Conservation (phyloP, 139 green algal species). For the Chlamydomonas schloesseri region DNA sequence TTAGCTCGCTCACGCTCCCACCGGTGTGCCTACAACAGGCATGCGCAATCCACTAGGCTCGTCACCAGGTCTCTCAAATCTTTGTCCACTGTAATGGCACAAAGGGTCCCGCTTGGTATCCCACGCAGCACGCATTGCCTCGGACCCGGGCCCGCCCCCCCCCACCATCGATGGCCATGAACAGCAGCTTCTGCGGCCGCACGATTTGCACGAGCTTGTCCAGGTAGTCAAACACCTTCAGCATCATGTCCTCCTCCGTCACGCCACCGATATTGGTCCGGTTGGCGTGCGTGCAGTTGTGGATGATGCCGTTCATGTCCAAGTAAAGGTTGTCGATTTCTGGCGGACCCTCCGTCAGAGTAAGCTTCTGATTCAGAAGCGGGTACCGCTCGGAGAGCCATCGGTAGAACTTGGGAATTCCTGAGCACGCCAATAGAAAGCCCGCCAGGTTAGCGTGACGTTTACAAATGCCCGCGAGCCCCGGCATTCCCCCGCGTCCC, state of each 20-base stretch:
- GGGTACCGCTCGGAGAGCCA: constrained; percentile 96
- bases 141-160: background rate
- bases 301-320: constrained; percentile 98
- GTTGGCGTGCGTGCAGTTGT: constrained; percentile 96
- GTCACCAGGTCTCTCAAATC: too few species aligned
- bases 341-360: constrained; percentile 67
- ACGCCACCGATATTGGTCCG: constrained; percentile 70
- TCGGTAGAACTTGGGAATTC: constrained; percentile 97
- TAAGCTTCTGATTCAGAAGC: constrained; percentile 87
- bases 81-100: too few species aligned
- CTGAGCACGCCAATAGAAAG: constrained; percentile 58
- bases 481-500: too few species aligned
- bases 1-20: too few species aligned
- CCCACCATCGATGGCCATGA: constrained; percentile 95
- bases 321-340: constrained; percentile 95
- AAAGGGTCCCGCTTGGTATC: too few species aligned
- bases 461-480: too few species aligned
- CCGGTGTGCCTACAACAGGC: too few species aligned
- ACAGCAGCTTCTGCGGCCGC: constrained; percentile 90
- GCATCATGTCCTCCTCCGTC: constrained; percentile 94
- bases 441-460: too few species aligned
- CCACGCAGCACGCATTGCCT: too few species aligned
- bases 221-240: constrained; percentile 90
- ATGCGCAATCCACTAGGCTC: too few species aligned
- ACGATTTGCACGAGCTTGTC: constrained; percentile 93